Conservation (phyloP, 345 rosid species). For the Euphorbia pulcherrima region DNA sequence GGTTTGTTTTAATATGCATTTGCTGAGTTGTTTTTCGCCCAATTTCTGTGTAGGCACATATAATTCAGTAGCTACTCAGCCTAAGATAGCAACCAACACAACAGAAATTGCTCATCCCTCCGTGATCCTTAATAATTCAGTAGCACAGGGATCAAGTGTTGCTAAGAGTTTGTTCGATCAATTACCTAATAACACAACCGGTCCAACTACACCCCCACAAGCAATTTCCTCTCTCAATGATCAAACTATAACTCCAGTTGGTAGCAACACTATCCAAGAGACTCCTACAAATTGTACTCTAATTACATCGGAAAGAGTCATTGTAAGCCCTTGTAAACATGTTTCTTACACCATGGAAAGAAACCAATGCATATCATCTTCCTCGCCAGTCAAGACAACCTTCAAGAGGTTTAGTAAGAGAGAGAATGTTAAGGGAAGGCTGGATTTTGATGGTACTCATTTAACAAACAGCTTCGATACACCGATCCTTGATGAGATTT, state of each 20-base stretch:
- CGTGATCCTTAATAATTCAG: slow-evolving; percentile 14
- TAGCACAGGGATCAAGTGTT: slow-evolving; percentile 41
- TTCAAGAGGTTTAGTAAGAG: slow-evolving; percentile 46
- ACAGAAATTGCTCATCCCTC: slow-evolving; percentile 10
- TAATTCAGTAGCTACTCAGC: slow-evolving; percentile 18
- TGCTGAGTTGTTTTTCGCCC: background rate
- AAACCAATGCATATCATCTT: slow-evolving; percentile 62
- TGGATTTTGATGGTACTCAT: slow-evolving; percentile 74
- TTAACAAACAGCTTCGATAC: slow-evolving; percentile 31
- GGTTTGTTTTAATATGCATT: background rate
- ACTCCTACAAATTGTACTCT: slow-evolving; percentile 66
- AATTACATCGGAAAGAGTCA: slow-evolving; percentile 58
- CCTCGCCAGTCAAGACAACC: slow-evolving; percentile 61
- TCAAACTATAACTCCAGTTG: slow-evolving; percentile 34
- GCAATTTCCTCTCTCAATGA: slow-evolving; percentile 35
- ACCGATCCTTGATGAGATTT: slow-evolving; percentile 31
- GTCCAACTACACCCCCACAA: slow-evolving; percentile 63
- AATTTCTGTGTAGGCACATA: background rate
- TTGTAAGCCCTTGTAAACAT: slow-evolving; percentile 66
- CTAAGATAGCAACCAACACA: slow-evolving; percentile 1
- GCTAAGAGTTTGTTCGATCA: slow-evolving; percentile 72
- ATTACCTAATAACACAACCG: slow-evolving; percentile 43
- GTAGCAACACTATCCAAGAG: slow-evolving; percentile 37
- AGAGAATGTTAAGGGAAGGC: slow-evolving; percentile 77
- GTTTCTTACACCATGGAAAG: slow-evolving; percentile 60